phyloP scores from a whole-genome alignment of 208 protist species.

The Leishmania lainsoni region DNA sequence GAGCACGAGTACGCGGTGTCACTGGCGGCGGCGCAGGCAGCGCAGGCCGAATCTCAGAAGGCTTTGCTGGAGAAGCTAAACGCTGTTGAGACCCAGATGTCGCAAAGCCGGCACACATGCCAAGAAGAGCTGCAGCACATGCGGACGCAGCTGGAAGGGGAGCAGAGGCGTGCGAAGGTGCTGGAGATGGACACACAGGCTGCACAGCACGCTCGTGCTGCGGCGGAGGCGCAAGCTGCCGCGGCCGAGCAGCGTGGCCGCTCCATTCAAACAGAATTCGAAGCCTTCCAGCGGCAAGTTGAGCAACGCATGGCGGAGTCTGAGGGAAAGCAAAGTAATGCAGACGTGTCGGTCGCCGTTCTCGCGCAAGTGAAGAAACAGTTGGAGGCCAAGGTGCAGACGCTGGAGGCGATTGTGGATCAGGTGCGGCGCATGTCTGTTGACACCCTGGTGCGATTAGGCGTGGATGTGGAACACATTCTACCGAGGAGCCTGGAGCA shows the following conservation, averaged over 20 bases:
- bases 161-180: background rate
- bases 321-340: constrained; percentile 8
- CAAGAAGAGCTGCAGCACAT: constrained; percentile 1
- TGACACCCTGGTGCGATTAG: constrained; percentile 33
- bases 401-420: constrained; percentile 26
- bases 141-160: background rate
- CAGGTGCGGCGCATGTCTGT: constrained; percentile 27
- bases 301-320: background rate
- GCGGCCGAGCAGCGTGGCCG: constrained; percentile 3
- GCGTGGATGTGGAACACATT: constrained; percentile 24
- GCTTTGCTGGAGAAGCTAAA: constrained; percentile 5
- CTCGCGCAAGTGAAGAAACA: constrained; percentile 18
- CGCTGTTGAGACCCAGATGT: background rate
- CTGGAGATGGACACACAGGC: constrained; percentile 5
- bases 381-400: constrained; percentile 27
- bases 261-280: background rate
- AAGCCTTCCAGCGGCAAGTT: constrained; percentile 4
- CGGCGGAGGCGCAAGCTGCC: constrained; percentile 10
- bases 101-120: background rate
- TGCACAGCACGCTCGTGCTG: background rate
- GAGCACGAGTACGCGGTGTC: constrained; percentile 10
- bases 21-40: background rate
- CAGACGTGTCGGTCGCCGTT: constrained; percentile 12
- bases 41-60: constrained; percentile 4
- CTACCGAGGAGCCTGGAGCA: background rate